These are phyloP conservation scores for Cystobasidiopsis lactophilus DNA, from an alignment of 768 basidiomycete genomes.

Conservation along the genomic window DNA sequence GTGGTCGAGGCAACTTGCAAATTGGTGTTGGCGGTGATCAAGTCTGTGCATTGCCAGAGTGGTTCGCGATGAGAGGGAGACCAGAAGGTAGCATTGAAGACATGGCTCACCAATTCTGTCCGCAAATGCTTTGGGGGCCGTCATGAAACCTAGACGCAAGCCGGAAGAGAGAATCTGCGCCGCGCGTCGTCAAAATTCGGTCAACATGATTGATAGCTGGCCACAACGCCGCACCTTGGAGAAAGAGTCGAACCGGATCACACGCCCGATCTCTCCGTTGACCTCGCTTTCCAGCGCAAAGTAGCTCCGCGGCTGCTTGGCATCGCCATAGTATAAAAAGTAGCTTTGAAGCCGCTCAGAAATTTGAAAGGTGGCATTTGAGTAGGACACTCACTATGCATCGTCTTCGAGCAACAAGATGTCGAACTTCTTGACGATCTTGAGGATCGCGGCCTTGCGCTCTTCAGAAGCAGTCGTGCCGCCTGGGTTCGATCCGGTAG, in stretches of 20 bases:
- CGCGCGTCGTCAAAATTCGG: constrained; percentile 20
- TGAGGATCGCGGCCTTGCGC: constrained; percentile 38
- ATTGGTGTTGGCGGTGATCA: constrained; percentile 39
- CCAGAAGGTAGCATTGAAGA: too few relatives aligned
- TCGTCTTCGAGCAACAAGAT: constrained; percentile 65
- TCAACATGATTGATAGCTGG: constrained; percentile 26
- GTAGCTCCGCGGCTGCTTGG: constrained; percentile 46
- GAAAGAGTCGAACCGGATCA: constrained; percentile 71
- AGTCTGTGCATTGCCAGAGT: constrained; percentile 27
- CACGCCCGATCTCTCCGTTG: constrained; percentile 43
- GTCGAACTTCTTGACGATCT: constrained; percentile 46
- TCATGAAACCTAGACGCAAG: constrained; percentile 57
- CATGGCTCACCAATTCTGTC: constrained; percentile 33
- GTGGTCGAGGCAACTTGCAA: constrained; percentile 10
- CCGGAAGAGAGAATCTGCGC: constrained; percentile 20
- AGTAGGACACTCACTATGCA: too few relatives aligned
- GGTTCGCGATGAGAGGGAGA: too few relatives aligned
- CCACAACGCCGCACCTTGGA: constrained; percentile 43
- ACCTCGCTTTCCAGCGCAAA: constrained; percentile 53
- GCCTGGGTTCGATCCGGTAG: constrained; percentile 61
- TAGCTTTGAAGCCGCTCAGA: constrained; percentile 31
- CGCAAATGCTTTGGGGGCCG: constrained; percentile 47
- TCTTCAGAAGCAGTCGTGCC: constrained; percentile 52
- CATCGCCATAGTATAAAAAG: constrained; percentile 44
- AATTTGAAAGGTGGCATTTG: neutral